Evolutionary conservation across 148 eudicot species (phyloP).

Genomic region (Mesembryanthemum crystallinum): DNA sequence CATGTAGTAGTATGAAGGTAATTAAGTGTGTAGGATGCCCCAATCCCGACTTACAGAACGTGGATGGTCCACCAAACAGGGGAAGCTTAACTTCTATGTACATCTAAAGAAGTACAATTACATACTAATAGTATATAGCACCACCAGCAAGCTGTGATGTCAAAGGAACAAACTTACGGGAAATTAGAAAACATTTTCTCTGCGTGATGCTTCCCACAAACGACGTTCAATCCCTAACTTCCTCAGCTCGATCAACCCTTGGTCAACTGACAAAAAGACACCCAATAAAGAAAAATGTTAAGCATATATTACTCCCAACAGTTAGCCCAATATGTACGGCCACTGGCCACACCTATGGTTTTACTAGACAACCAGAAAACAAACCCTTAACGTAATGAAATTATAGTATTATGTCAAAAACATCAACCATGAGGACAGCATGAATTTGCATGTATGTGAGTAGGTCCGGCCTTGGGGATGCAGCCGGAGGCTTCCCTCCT

Average conservation of each 20-base stretch:
- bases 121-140: constrained; percentile 5
- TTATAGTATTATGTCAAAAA: not conserved
- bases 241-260: constrained; percentile 75
- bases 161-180: not conserved
- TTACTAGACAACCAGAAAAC: not conserved
- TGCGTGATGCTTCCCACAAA: constrained; percentile 73
- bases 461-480: not conserved
- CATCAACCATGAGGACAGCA: not conserved
- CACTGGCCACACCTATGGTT: not conserved
- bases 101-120: not conserved
- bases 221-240: constrained; percentile 61
- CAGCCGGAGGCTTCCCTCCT: too few relatives aligned
- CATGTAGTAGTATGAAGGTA: too few relatives aligned
- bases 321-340: not conserved
- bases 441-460: not conserved
- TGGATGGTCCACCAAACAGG: not conserved
- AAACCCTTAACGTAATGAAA: not conserved
- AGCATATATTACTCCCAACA: not conserved
- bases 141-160: not conserved
- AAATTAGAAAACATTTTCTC: constrained; percentile 35
- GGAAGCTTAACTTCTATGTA: constrained; percentile 19
- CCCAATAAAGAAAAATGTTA: not conserved
- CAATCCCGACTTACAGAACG: not conserved
- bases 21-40: not conserved
- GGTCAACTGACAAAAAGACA: constrained; percentile 49